These are phyloP conservation scores for Fistulifera pelliculosa DNA, from an alignment of 108 stramenopile species.

Conservation along the genomic window DNA sequence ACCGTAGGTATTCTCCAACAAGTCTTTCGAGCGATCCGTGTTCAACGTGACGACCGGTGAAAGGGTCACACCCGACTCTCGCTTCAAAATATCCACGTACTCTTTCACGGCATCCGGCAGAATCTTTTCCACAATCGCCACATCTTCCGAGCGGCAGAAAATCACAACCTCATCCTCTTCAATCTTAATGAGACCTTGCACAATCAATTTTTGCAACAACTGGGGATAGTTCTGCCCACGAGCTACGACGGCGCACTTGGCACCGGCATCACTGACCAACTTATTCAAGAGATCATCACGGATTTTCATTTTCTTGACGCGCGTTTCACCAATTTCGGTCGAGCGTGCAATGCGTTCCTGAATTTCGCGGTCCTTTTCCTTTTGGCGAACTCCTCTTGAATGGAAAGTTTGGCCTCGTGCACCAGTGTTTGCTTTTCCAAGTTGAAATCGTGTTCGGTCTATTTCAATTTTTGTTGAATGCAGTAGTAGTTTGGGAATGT, in stretches of 20 bases:
- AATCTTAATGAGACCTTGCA: slow-evolving; percentile 98
- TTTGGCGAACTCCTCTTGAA: slow-evolving; percentile 96
- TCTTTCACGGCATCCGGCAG: slow-evolving; percentile 78
- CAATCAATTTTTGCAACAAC: slow-evolving; percentile 92
- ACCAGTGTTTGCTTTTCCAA: slow-evolving; percentile 98
- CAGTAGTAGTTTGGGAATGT: not conserved
- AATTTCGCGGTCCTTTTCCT: slow-evolving; percentile 93
- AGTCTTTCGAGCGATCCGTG: slow-evolving; percentile 49
- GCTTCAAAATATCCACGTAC: slow-evolving; percentile 90
- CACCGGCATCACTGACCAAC: slow-evolving; percentile 62
- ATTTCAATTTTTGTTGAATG: slow-evolving; percentile 4
- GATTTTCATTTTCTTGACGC: slow-evolving; percentile 96
- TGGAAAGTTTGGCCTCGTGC: slow-evolving; percentile 94
- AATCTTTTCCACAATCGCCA: slow-evolving; percentile 61
- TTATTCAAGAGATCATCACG: slow-evolving; percentile 88
- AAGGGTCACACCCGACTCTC: slow-evolving; percentile 78
- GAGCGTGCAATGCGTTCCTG: slow-evolving; percentile 91
- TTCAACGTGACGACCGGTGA: slow-evolving; percentile 77
- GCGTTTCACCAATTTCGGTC: slow-evolving; percentile 89
- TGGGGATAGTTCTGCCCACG: slow-evolving; percentile 84
- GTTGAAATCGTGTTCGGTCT: slow-evolving; percentile 97
- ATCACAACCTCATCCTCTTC: slow-evolving; percentile 90
- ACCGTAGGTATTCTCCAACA: slow-evolving; percentile 69
- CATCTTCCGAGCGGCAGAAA: slow-evolving; percentile 86
- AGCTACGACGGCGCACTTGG: slow-evolving; percentile 74